Percentiles rank a stretch among this genome's conserved stretches.
phyloP scores from a whole-genome alignment of 768 basidiomycete genomes.

The Kwoniella newhampshirensis region DNA sequence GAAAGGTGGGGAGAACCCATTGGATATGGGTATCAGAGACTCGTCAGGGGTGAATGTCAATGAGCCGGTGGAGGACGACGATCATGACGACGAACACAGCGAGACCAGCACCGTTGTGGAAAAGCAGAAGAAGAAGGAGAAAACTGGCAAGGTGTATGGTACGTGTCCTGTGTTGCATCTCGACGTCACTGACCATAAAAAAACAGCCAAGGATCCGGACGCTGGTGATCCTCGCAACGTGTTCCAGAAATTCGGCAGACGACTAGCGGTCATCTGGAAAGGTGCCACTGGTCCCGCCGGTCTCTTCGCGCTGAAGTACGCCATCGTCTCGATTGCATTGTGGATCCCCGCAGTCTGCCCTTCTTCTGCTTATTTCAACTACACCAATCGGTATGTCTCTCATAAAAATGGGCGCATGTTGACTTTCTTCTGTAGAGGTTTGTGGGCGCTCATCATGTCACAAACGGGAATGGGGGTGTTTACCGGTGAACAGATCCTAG shows the following conservation, averaged over 20 bases:
- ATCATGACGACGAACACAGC: conserved; percentile 49
- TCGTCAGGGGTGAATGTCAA: conserved; percentile 4
- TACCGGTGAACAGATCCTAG: conserved; percentile 61
- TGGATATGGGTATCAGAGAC: conserved; percentile 39
- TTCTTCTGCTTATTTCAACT: conserved; percentile 54
- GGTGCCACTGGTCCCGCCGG: conserved; percentile 58
- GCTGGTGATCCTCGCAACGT: conserved; percentile 58
- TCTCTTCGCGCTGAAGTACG: conserved; percentile 61
- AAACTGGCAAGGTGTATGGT: conserved; percentile 19
- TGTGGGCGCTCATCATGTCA: conserved; percentile 65
- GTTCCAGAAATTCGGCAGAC: conserved; percentile 55
- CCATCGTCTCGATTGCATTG: conserved; percentile 58
- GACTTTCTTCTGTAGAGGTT: conserved; percentile 57
- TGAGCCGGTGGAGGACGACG: conserved; percentile 43
- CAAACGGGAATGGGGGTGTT: conserved; percentile 63
- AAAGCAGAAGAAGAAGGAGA: conserved; percentile 14
- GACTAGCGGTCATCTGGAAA: conserved; percentile 52
- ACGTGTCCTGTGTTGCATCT: neutral
- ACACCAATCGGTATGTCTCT: conserved; percentile 18
- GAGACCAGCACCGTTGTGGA: conserved; percentile 25
- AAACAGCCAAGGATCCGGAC: conserved; percentile 55
- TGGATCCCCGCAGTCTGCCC: conserved; percentile 60
- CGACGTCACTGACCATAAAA: conserved; percentile 13
- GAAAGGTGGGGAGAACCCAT: conserved; percentile 34
- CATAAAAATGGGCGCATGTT: conserved; percentile 2